These are phyloP conservation scores for Fusarium euwallaceae DNA, from an alignment of 2,329 filamentous ascomycete species.

Conservation along the genomic window DNA sequence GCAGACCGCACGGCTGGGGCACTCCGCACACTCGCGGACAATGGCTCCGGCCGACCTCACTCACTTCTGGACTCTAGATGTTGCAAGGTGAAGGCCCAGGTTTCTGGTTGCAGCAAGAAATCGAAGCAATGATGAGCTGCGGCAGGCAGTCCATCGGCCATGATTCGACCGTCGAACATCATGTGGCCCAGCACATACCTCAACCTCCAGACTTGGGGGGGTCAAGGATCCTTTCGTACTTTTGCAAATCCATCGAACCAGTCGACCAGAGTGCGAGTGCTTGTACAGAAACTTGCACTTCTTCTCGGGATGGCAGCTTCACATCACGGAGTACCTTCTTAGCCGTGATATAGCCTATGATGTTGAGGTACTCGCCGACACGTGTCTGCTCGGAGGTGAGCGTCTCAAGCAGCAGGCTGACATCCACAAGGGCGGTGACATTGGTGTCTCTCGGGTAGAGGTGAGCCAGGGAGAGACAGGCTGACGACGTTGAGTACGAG, in stretches of 20 bases:
- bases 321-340: constrained; percentile 24
- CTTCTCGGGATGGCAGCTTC: constrained; percentile 22
- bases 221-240: constrained; percentile 74
- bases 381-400: constrained; percentile 74
- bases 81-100: constrained; percentile 5
- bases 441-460: constrained; percentile 65
- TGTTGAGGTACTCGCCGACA: constrained; percentile 88
- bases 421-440: constrained; percentile 73
- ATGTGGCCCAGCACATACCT: not conserved
- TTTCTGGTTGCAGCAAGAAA: constrained; percentile 11
- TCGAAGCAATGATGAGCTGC: not conserved
- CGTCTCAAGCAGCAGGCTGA: constrained; percentile 77
- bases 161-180: not conserved
- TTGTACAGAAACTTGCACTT: constrained; percentile 67
- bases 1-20: constrained; percentile 26
- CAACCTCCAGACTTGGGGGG: constrained; percentile 3
- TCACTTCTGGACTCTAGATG: constrained; percentile 5
- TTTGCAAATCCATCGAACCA: constrained; percentile 76
- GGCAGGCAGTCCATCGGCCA: not conserved
- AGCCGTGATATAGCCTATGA: constrained; percentile 82
- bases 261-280: constrained; percentile 84
- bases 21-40: constrained; percentile 12
- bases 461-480: constrained; percentile 76
- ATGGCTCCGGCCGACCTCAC: constrained; percentile 29
- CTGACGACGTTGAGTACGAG: constrained; percentile 66